Conservation (phyloP, 2,329 filamentous ascomycete genomes). For the Ophiostoma ulmi region DNA sequence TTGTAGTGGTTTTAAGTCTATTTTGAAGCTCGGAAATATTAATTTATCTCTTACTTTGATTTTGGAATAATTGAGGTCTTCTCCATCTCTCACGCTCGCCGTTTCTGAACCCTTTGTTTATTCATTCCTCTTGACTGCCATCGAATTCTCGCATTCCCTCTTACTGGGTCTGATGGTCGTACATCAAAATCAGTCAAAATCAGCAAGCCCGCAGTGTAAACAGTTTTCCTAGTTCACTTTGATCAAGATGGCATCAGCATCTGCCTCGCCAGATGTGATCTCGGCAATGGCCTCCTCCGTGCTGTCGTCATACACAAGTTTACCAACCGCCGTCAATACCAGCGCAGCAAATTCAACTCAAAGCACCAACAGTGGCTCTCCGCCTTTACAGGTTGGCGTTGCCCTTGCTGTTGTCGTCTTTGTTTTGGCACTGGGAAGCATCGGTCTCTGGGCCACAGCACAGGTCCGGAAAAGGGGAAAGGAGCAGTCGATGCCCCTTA, state of each 20-base stretch:
- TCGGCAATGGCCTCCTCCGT: not conserved
- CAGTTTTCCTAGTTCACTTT: not conserved
- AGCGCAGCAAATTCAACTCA: not conserved
- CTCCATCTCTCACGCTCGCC: too few species aligned
- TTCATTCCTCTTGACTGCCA: not conserved
- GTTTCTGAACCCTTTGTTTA: not conserved
- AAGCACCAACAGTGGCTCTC: not conserved
- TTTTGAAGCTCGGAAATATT: not conserved
- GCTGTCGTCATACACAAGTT: not conserved
- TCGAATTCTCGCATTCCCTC: not conserved
- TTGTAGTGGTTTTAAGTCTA: too few species aligned
- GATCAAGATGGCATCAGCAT: not conserved
- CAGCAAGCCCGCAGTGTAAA: not conserved
- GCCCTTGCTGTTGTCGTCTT: constrained; percentile 23
- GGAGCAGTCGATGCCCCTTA: not conserved
- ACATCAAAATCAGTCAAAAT: not conserved
- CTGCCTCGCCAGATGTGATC: not conserved
- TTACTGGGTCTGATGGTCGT: not conserved
- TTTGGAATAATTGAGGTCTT: not conserved
- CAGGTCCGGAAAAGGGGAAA: not conserved
- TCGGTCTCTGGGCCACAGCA: constrained; percentile 26
- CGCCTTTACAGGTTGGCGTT: constrained; percentile 20
- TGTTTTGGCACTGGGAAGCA: constrained; percentile 16
- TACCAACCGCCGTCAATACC: not conserved
- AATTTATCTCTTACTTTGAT: not conserved